Conservation (phyloP, 2,329 filamentous ascomycete species). For the Aspergillus eucalypticola region DNA sequence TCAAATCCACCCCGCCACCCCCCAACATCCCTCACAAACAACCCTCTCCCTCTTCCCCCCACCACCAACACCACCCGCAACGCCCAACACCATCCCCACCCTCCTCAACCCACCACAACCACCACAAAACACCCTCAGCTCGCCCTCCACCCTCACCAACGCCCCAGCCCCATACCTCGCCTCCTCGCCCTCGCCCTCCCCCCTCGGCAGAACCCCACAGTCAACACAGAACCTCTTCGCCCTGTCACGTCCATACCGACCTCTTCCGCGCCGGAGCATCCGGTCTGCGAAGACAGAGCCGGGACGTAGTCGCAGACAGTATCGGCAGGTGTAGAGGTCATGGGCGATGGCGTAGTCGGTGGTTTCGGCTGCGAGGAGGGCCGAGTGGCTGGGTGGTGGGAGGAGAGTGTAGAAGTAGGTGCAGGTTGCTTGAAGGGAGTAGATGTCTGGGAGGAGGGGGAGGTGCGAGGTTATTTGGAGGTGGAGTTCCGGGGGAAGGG, state of each 20-base stretch:
- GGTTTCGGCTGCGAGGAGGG: conserved; percentile 28
- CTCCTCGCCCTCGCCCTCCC: conserved; percentile 8
- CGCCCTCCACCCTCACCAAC: conserved; percentile 21
- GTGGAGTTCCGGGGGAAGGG: conserved; percentile 36
- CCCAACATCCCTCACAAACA: neutral
- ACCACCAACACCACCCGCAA: neutral
- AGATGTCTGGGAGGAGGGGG: conserved; percentile 24
- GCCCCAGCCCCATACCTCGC: conserved; percentile 31
- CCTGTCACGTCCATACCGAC: conserved; percentile 20
- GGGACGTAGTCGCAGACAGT: conserved; percentile 30
- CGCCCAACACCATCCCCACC: conserved; percentile 8
- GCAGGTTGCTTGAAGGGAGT: conserved; percentile 30
- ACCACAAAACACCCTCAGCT: conserved; percentile 26
- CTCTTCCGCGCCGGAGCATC: conserved; percentile 27
- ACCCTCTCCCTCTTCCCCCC: neutral
- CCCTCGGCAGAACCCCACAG: conserved; percentile 26
- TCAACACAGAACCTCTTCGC: conserved; percentile 31
- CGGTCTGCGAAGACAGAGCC: conserved; percentile 26
- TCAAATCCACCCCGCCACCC: neutral
- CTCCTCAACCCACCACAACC: conserved; percentile 18
- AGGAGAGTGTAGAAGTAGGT: conserved; percentile 28
- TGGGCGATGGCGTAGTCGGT: conserved; percentile 21
- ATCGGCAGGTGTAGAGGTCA: conserved; percentile 29
- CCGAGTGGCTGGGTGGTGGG: conserved; percentile 21
- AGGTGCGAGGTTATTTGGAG: conserved; percentile 28